Evolutionary conservation across 2,329 filamentous ascomycete species (phyloP).

Genomic region (Xylaria sp.): DNA sequence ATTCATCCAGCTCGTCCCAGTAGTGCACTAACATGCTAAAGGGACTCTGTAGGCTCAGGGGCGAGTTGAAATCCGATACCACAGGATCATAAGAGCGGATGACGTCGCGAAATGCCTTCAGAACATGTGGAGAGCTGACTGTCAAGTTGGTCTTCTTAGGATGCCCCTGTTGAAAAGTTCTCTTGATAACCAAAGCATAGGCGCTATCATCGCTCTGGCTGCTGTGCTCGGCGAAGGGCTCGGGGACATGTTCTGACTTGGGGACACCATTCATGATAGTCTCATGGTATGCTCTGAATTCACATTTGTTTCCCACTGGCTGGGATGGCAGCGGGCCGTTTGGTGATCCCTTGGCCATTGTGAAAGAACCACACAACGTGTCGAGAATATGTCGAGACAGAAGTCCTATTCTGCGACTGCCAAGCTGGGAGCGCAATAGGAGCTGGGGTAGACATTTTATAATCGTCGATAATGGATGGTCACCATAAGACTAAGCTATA

Average conservation of each 20-base stretch:
- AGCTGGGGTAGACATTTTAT: slow-evolving; percentile 27
- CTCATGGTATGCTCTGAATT: slow-evolving; percentile 44
- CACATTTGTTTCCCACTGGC: slow-evolving; percentile 39
- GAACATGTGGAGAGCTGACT: slow-evolving; percentile 46
- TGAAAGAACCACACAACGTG: slow-evolving; percentile 4
- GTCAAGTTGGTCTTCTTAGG: slow-evolving; percentile 39
- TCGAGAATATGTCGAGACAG: not conserved
- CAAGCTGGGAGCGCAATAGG: slow-evolving; percentile 6
- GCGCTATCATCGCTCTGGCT: slow-evolving; percentile 38
- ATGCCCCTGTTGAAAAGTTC: slow-evolving; percentile 34
- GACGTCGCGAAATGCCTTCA: slow-evolving; percentile 43
- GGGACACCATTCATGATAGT: slow-evolving; percentile 31
- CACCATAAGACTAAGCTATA: not conserved
- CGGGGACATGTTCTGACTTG: slow-evolving; percentile 30
- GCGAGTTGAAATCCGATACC: slow-evolving; percentile 43
- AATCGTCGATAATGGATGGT: slow-evolving; percentile 1
- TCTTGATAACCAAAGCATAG: slow-evolving; percentile 44
- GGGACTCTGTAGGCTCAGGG: slow-evolving; percentile 40
- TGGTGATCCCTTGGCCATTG: slow-evolving; percentile 8
- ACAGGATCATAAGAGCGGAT: slow-evolving; percentile 41
- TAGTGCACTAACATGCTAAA: slow-evolving; percentile 47
- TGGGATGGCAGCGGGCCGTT: slow-evolving; percentile 1
- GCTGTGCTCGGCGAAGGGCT: slow-evolving; percentile 41
- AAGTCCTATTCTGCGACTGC: slow-evolving; percentile 8
- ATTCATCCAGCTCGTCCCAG: slow-evolving; percentile 44